These are phyloP conservation scores for Evernia prunastri DNA, from an alignment of 495 filamentous ascomycete genomes.

Conservation along the genomic window DNA sequence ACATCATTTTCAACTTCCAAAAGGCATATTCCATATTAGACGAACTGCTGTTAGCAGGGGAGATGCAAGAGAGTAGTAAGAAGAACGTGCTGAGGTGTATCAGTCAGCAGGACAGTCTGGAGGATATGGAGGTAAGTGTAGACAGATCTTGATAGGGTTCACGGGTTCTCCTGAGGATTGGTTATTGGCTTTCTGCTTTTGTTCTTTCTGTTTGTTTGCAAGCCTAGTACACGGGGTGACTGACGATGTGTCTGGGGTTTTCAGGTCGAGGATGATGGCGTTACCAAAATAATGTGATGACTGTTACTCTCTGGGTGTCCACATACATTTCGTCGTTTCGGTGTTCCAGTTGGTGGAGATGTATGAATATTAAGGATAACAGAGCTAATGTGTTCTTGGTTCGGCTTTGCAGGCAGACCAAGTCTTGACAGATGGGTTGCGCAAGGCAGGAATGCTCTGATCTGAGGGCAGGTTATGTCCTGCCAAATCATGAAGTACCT, in stretches of 20 bases:
- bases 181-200: not conserved
- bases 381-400: slow-evolving; percentile 19
- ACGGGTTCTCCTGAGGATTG: not conserved
- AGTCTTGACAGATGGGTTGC: slow-evolving; percentile 24
- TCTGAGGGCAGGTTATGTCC: not conserved
- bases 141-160: slow-evolving; percentile 2
- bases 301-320: slow-evolving; percentile 23
- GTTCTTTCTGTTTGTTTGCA: slow-evolving; percentile 8
- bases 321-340: slow-evolving; percentile 26
- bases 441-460: slow-evolving; percentile 27
- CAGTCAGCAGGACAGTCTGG: slow-evolving; percentile 85
- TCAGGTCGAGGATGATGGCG: slow-evolving; percentile 88
- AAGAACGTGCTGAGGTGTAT: slow-evolving; percentile 96
- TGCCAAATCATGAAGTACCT: not conserved
- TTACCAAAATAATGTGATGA: slow-evolving; percentile 89
- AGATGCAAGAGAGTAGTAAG: slow-evolving; percentile 98
- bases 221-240: slow-evolving; percentile 7
- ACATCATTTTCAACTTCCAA: slow-evolving; percentile 99
- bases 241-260: slow-evolving; percentile 28
- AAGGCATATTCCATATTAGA: slow-evolving; percentile 99
- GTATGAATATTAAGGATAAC: slow-evolving; percentile 1
- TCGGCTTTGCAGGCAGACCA: slow-evolving; percentile 28
- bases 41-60: slow-evolving; percentile 88
- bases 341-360: slow-evolving; percentile 15
- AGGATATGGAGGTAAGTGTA: slow-evolving; percentile 91